A percentile compares a stretch with the other conserved stretches of the same genome.
These are phyloP conservation scores for Cardamine chenopodiifolia DNA, from an alignment of 345 rosid genomes.

Conservation along the genomic window DNA sequence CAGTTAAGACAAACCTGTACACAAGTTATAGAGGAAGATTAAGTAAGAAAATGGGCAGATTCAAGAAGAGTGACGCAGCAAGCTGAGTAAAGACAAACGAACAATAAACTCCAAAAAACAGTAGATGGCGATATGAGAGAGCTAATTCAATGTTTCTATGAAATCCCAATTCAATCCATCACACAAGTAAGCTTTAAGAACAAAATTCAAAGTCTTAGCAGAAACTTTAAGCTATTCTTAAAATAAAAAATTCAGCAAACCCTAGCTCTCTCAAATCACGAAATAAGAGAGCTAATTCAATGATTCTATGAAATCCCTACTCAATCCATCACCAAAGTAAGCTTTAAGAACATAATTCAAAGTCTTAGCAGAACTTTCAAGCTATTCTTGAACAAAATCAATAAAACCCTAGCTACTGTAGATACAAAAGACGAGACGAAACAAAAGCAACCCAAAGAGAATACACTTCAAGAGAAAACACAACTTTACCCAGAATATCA, in stretches of 20 bases:
- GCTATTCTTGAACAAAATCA: slow-evolving; percentile 9
- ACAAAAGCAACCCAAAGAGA: background rate
- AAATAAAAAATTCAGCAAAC: too few species aligned
- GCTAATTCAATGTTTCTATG: too few species aligned
- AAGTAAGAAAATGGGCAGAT: background rate
- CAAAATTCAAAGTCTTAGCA: slow-evolving; percentile 31
- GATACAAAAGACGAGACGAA: background rate
- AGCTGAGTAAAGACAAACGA: slow-evolving; percentile 3
- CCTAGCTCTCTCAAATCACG: background rate
- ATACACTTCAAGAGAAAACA: background rate
- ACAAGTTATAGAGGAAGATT: background rate
- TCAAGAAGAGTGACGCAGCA: background rate
- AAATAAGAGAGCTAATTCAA: slow-evolving; percentile 17
- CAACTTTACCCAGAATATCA: slow-evolving; percentile 40
- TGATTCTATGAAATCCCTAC: background rate
- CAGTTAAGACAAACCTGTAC: background rate
- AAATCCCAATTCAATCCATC: background rate
- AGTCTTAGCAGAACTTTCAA: background rate
- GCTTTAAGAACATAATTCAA: slow-evolving; percentile 31
- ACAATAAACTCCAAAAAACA: background rate
- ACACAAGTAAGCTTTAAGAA: background rate
- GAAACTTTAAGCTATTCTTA: background rate
- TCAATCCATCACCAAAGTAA: slow-evolving; percentile 17
- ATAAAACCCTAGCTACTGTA: slow-evolving; percentile 46
- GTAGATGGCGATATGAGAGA: too few species aligned